A percentile compares a stretch with the other conserved stretches of the same genome.
Conservation (phyloP, 179 eudicot genomes). For the Beta macrorhiza region DNA sequence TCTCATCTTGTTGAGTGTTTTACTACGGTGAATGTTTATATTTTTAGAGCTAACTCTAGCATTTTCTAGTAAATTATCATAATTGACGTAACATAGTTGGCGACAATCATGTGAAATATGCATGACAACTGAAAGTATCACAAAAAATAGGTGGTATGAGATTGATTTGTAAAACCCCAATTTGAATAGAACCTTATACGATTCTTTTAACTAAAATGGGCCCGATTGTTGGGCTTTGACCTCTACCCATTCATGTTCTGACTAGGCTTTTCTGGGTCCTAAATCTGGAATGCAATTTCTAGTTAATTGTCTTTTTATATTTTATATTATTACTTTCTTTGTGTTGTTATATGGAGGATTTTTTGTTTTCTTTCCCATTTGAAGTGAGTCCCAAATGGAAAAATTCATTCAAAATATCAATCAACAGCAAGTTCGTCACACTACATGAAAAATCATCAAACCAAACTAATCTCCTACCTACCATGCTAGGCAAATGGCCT, state of each 20-base stretch:
- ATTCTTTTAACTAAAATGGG: background rate
- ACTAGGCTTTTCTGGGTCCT: background rate
- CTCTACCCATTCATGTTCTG: background rate
- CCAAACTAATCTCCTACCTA: no score
- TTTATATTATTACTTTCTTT: background rate
- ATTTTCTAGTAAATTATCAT: no score
- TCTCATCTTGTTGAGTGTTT: no score
- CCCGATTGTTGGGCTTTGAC: background rate
- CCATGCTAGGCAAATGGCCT: no score
- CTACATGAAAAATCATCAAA: no score
- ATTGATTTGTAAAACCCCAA: background rate
- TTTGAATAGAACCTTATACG: background rate
- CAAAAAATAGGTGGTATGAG: background rate
- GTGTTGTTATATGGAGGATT: background rate
- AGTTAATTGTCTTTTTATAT: background rate
- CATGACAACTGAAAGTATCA: background rate
- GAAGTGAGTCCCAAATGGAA: no score
- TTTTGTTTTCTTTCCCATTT: no score
- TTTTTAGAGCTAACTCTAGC: no score
- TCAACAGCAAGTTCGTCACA: no score
- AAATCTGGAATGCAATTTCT: background rate
- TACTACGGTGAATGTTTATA: no score
- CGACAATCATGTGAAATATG: background rate
- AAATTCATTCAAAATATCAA: no score
- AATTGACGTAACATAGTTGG: background rate